These are phyloP conservation scores for Angomonas desouzai DNA, from an alignment of 208 protist genomes.

Conservation along the genomic window DNA sequence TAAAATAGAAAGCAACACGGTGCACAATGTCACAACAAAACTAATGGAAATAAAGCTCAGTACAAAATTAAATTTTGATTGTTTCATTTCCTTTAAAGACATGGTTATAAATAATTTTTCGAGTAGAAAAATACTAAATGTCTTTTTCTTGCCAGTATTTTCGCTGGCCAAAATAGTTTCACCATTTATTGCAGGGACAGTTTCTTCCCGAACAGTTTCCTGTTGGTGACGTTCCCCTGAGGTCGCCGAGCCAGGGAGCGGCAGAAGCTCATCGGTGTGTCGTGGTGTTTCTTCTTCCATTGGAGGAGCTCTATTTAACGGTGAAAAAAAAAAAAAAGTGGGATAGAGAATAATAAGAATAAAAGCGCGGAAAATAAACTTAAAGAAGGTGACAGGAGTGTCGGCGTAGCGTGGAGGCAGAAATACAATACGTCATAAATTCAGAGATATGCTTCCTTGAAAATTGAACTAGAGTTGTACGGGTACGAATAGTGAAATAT, in stretches of 20 bases:
- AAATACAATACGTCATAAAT: too few relatives aligned
- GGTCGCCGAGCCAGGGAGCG: too few relatives aligned
- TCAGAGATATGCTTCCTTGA: too few relatives aligned
- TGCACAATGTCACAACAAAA: conserved; percentile 55
- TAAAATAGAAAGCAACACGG: conserved; percentile 51
- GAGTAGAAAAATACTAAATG: not conserved
- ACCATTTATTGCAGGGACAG: too few relatives aligned
- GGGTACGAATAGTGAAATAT: not conserved
- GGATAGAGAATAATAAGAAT: conserved; percentile 1
- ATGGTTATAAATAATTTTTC: conserved; percentile 31
- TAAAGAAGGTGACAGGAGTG: not conserved
- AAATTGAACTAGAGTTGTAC: not conserved
- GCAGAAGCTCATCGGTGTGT: not conserved
- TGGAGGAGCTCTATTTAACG: too few relatives aligned
- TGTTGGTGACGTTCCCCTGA: too few relatives aligned
- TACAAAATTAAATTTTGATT: conserved; percentile 34
- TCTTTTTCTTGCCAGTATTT: conserved; percentile 1
- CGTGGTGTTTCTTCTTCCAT: conserved; percentile 11
- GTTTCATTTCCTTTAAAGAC: conserved; percentile 20
- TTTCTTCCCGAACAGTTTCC: too few relatives aligned
- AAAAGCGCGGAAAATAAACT: not conserved
- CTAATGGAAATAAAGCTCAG: conserved; percentile 64
- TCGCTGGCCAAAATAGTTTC: not conserved
- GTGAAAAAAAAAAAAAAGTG: not conserved
- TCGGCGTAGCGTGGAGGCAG: too few relatives aligned